Base-by-base conservation (phyloP, 768 basidiomycete genomes). In the Psilocybe subaeruginosa region DNA sequence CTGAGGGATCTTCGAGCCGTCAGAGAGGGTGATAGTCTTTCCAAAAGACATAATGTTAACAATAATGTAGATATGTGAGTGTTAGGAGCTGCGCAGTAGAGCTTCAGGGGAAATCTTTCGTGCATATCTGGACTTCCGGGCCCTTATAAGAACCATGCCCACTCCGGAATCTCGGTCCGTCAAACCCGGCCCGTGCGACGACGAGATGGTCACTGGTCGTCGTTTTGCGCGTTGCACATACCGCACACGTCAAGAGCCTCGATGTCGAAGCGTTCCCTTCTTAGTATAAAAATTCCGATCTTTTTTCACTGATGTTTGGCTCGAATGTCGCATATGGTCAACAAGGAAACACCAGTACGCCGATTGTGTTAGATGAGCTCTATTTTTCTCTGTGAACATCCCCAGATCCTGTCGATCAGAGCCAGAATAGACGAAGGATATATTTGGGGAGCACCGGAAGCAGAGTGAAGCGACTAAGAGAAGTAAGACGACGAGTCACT, bases 1-100 rank as follows among this genome's bases (percentile, higher is more conserved):
- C 73, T 89, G 86, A 35, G 91, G 92, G 65, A 95, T 78, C 54
- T 73, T 65, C 43, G 78, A 76, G 2, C 87, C 87, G 56, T 69
- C 76, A 52, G 75, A 74, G 64, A 84, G 77, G 7, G 70, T 74
- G 55, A 84, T 64, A 27, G 69, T 72, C 62, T 80, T 80, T 66
- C 73, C 72, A 59, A 79, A 72, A 47, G 81, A 82, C 81, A 82
- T 50, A 61, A 49, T 58, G 56, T 39, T 56, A 54, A 7, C 9
- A 35, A 57, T 62, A 57, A 62, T 41, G 33, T 53, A 57, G 19
- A 35, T 53, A 52, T 41, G 33, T 54, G 12, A 29, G 33, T n/a
- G 49, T n/a, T 57, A 33, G 27, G 50, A 33, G 17, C 39, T 53
- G 16, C 5, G 23, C 47, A n/a, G 29, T 19, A 41, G 47, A 55